Evolutionary conservation across 1,284 basidiomycete species (phyloP).

Genomic region (Moesziomyces sp.): DNA sequence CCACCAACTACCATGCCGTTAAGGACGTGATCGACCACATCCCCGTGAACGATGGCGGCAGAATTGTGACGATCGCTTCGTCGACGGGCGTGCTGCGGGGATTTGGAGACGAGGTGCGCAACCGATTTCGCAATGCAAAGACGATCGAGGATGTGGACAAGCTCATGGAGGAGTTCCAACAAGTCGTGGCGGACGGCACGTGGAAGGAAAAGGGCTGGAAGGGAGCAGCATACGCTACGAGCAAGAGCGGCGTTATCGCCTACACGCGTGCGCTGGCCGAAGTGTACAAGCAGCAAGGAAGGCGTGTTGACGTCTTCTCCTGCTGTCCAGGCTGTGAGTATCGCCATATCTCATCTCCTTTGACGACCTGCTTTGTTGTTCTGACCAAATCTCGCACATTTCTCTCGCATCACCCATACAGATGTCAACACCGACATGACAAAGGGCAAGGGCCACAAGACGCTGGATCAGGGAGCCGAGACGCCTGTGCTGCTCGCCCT

Average conservation of each 20-base stretch:
- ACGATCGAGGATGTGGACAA: slow-evolving; percentile 45
- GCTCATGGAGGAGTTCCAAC: slow-evolving; percentile 53
- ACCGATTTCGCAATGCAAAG: slow-evolving; percentile 42
- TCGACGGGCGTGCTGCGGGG: slow-evolving; percentile 51
- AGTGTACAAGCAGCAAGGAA: slow-evolving; percentile 39
- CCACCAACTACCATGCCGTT: slow-evolving; percentile 61
- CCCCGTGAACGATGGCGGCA: slow-evolving; percentile 43
- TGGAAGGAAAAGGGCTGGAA: slow-evolving; percentile 64
- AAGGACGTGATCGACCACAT: slow-evolving; percentile 51
- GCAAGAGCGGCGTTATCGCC: slow-evolving; percentile 58
- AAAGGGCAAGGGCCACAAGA: slow-evolving; percentile 55
- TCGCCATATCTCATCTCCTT: neutral
- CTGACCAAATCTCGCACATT: neutral
- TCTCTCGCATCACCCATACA: neutral
- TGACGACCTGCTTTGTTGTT: neutral
- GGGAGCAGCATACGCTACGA: slow-evolving; percentile 56
- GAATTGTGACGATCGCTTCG: slow-evolving; percentile 59
- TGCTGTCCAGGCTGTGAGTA: slow-evolving; percentile 64
- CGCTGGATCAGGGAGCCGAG: slow-evolving; percentile 60
- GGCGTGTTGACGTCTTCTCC: slow-evolving; percentile 47
- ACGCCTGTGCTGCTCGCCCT: slow-evolving; percentile 64
- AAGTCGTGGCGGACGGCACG: slow-evolving; percentile 47
- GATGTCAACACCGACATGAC: slow-evolving; percentile 63
- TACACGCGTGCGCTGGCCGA: slow-evolving; percentile 52
- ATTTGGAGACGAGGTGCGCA: slow-evolving; percentile 41